Percentiles rank a stretch among this genome's conserved stretches.
Evolutionary conservation across 805 yeast species (phyloP).

Genomic region (Candida pseudofarinosa): DNA sequence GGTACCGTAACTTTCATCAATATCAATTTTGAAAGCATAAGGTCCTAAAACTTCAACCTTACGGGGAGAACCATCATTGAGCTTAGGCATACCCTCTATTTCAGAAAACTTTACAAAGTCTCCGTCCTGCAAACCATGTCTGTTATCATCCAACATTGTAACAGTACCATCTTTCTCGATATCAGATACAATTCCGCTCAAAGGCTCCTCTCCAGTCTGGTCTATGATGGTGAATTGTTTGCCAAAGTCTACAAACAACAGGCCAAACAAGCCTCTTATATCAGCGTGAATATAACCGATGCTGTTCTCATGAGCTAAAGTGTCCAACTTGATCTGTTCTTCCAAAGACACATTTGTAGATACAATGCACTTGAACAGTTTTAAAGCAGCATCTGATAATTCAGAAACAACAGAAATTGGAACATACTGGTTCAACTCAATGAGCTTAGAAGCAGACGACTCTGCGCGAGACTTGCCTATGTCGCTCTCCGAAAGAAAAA

Average conservation of each 20-base stretch:
- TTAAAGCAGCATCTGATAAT: conserved; percentile 50
- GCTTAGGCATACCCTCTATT: conserved; percentile 70
- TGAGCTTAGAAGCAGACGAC: conserved; percentile 61
- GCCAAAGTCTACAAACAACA: conserved; percentile 88
- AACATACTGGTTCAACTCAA: conserved; percentile 86
- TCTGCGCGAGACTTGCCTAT: conserved; percentile 75
- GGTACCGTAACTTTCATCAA: conserved; percentile 51
- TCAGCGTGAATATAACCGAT: conserved; percentile 82
- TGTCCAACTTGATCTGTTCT: conserved; percentile 71
- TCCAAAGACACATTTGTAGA: conserved; percentile 72
- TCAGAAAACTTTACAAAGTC: conserved; percentile 83
- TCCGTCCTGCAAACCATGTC: conserved; percentile 94
- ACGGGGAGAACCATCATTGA: conserved; percentile 70
- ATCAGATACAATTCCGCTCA: conserved; percentile 81
- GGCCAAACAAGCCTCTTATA: conserved; percentile 84
- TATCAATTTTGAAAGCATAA: conserved; percentile 77
- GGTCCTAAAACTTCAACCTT: conserved; percentile 90
- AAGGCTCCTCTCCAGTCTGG: conserved; percentile 90
- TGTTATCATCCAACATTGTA: conserved; percentile 84
- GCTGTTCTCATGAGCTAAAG: conserved; percentile 64
- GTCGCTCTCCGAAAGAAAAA: conserved; percentile 68
- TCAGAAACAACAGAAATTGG: conserved; percentile 68
- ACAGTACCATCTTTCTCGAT: conserved; percentile 86
- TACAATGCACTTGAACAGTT: conserved; percentile 74
- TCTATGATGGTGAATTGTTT: conserved; percentile 74